A percentile compares a stretch with the other conserved stretches of the same genome.
These are phyloP conservation scores for Acer negundo DNA, from an alignment of 345 rosid genomes.

Conservation along the genomic window DNA sequence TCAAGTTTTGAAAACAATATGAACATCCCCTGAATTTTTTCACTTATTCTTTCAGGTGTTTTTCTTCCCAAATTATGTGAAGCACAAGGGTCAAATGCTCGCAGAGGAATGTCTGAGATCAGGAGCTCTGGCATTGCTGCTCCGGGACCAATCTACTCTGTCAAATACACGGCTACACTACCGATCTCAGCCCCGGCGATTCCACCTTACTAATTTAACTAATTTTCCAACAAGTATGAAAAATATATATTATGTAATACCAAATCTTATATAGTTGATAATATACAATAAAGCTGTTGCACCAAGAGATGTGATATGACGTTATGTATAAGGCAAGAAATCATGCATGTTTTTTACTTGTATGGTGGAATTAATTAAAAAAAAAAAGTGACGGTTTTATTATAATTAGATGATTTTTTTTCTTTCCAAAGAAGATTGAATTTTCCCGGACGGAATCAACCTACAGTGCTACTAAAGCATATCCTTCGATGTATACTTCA, in stretches of 20 bases:
- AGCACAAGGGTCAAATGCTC: constrained; percentile 40
- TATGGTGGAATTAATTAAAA: background rate
- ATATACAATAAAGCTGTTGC: background rate
- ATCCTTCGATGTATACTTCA: too few relatives aligned
- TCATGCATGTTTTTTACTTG: background rate
- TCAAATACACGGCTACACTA: constrained; percentile 17
- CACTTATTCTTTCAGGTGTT: constrained; percentile 45
- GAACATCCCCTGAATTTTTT: too few relatives aligned
- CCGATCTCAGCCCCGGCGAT: constrained; percentile 16
- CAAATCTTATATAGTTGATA: background rate
- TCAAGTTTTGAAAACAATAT: too few relatives aligned
- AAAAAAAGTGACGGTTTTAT: too few relatives aligned
- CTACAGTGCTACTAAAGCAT: too few relatives aligned
- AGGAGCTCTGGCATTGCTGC: constrained; percentile 54
- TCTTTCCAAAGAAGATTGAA: too few relatives aligned
- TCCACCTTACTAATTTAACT: constrained; percentile 23
- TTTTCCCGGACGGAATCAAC: too few relatives aligned
- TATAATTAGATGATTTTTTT: too few relatives aligned
- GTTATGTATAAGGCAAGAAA: background rate
- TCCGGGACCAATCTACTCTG: constrained; percentile 40
- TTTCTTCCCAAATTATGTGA: constrained; percentile 77
- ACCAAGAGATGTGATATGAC: background rate
- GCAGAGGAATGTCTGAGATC: constrained; percentile 11
- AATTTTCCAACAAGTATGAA: background rate
- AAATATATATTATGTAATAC: background rate